Conservation (phyloP, 2,329 filamentous ascomycete genomes). For the Aspergillus caelatus region DNA sequence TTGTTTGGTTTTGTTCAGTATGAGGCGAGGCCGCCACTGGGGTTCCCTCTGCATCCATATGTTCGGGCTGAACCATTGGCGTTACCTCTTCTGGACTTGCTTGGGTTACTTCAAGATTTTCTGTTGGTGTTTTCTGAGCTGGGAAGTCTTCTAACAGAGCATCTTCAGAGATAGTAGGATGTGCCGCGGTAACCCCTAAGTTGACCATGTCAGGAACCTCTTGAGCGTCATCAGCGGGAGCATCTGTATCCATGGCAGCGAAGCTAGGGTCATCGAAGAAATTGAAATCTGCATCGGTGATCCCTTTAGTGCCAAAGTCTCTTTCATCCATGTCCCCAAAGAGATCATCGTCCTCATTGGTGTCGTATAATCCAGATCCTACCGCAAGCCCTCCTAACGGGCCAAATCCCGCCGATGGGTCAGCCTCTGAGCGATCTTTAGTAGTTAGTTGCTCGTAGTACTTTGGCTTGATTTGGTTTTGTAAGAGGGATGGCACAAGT, state of each 20-base stretch:
- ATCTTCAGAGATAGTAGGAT: slow-evolving; percentile 13
- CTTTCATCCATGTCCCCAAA: slow-evolving; percentile 61
- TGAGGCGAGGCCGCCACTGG: slow-evolving; percentile 15
- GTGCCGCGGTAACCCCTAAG: slow-evolving; percentile 15
- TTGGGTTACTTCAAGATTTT: slow-evolving; percentile 5
- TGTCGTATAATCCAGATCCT: slow-evolving; percentile 45
- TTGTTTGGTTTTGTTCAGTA: slow-evolving; percentile 28
- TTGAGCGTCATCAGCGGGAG: slow-evolving; percentile 15
- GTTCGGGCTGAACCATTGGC: slow-evolving; percentile 6
- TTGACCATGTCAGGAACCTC: slow-evolving; percentile 20
- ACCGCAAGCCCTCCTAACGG: slow-evolving; percentile 32
- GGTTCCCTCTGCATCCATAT: slow-evolving; percentile 9
- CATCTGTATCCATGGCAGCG: slow-evolving; percentile 25
- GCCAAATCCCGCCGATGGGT: slow-evolving; percentile 28
- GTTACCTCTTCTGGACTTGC: slow-evolving; percentile 2
- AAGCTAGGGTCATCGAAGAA: slow-evolving; percentile 63
- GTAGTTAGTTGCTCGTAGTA: slow-evolving; percentile 12
- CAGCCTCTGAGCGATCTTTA: slow-evolving; percentile 19
- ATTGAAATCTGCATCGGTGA: slow-evolving; percentile 65
- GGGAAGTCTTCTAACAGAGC: not conserved
- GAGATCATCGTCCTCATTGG: slow-evolving; percentile 55
- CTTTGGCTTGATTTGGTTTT: slow-evolving; percentile 19
- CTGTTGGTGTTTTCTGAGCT: slow-evolving; percentile 5
- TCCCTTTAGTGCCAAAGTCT: slow-evolving; percentile 56
- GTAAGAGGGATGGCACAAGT: slow-evolving; percentile 21